Percentiles rank a stretch among this genome's conserved stretches.
Conservation (phyloP, 306 rosid species). For the Pyrus betulifolia region DNA sequence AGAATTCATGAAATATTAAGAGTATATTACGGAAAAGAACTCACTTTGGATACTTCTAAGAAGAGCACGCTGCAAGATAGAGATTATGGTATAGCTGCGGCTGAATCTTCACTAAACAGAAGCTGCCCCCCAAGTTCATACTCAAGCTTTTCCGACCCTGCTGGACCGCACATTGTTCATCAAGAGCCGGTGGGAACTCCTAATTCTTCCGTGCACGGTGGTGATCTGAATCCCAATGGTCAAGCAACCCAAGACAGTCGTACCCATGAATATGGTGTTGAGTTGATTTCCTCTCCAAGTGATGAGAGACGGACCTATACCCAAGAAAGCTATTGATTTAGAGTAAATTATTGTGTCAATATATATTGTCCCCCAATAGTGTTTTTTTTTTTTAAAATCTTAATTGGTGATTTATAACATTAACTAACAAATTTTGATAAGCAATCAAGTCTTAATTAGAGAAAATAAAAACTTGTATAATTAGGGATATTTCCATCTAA, state of each 20-base stretch:
- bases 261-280: too few species aligned
- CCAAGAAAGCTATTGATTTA: background rate
- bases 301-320: too few species aligned
- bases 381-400: too few species aligned
- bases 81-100: background rate
- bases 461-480: too few species aligned
- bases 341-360: background rate
- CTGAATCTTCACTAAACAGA: background rate
- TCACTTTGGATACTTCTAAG: background rate
- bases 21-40: constrained; percentile 5
- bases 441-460: too few species aligned
- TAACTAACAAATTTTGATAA: too few species aligned
- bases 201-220: background rate
- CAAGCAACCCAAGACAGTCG: background rate
- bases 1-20: background rate
- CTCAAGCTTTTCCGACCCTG: background rate
- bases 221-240: background rate
- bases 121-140: background rate
- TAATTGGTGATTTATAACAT: too few species aligned
- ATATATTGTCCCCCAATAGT: too few species aligned
- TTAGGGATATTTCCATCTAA: too few species aligned
- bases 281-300: too few species aligned
- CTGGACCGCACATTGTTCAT: background rate
- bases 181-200: background rate
- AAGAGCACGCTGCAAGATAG: background rate